Conservation (phyloP, 176 grass and related monocot species). For the Musa beccarii region DNA sequence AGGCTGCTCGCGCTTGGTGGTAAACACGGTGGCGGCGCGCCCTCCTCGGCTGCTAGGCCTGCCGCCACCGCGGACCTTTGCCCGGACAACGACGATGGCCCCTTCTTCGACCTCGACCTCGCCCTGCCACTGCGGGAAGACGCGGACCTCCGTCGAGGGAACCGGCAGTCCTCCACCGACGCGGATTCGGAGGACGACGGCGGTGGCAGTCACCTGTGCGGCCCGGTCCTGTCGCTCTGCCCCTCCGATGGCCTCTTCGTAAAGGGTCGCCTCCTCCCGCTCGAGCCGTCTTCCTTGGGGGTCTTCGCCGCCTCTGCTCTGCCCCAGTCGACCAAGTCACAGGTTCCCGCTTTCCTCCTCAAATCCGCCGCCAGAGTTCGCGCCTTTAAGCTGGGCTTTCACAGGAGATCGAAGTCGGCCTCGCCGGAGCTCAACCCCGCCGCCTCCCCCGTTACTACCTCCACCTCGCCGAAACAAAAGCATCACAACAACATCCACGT, state of each 20-base stretch:
- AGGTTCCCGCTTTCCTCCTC: neutral
- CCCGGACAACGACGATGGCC: neutral
- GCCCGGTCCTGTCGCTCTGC: neutral
- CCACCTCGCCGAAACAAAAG: neutral
- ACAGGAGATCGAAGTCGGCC: neutral
- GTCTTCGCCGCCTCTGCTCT: neutral
- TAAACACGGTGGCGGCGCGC: neutral
- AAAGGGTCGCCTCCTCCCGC: neutral
- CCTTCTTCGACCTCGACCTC: conserved; percentile 11
- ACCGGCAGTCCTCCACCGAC: neutral
- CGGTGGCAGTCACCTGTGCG: neutral
- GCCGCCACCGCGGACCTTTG: neutral
- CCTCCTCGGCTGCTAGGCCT: neutral
- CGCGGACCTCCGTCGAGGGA: conserved; percentile 3
- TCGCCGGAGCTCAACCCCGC: neutral
- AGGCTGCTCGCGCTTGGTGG: no score
- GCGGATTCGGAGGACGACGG: neutral
- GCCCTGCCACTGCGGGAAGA: neutral
- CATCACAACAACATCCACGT: neutral
- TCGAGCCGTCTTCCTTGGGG: neutral
- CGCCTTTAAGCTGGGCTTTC: neutral
- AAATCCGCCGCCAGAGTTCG: neutral
- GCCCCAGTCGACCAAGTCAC: neutral
- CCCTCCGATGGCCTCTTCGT: neutral
- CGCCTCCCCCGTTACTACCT: neutral